A percentile compares a stretch with the other conserved stretches of the same genome.
phyloP scores from a whole-genome alignment of 768 basidiomycete species.

The Tylopilus intermedius region DNA sequence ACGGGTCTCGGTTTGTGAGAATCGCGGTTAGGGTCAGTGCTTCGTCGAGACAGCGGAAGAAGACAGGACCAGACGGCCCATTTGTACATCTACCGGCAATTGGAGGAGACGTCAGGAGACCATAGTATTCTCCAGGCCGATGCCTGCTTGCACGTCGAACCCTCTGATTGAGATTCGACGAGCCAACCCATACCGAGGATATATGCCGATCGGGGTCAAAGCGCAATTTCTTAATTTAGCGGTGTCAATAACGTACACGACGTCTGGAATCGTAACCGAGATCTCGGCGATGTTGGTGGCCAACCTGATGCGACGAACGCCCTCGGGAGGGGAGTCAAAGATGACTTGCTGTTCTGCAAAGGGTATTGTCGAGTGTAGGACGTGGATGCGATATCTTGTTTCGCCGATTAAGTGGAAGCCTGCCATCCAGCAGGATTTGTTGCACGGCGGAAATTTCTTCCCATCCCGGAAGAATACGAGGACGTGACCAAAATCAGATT shows the following conservation, averaged over 20 bases:
- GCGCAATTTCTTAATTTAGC: slow-evolving; percentile 81
- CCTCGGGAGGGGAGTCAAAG: slow-evolving; percentile 74
- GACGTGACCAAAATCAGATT: slow-evolving; percentile 78
- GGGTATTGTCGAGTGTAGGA: slow-evolving; percentile 87
- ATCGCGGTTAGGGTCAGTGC: slow-evolving; percentile 90
- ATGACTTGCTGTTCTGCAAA: slow-evolving; percentile 84
- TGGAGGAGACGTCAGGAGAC: slow-evolving; percentile 83
- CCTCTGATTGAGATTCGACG: slow-evolving; percentile 85
- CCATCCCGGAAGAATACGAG: slow-evolving; percentile 89
- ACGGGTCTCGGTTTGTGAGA: slow-evolving; percentile 85
- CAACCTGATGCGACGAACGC: slow-evolving; percentile 82
- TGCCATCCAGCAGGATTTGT: slow-evolving; percentile 47
- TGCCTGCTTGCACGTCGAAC: slow-evolving; percentile 92
- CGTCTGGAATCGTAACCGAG: slow-evolving; percentile 90
- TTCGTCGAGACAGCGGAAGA: slow-evolving; percentile 88
- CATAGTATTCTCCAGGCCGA: slow-evolving; percentile 86
- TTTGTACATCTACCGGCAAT: slow-evolving; percentile 83
- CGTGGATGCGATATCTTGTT: slow-evolving; percentile 61
- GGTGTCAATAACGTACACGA: slow-evolving; percentile 90
- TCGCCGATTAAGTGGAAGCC: slow-evolving; percentile 53
- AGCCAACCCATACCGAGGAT: slow-evolving; percentile 88
- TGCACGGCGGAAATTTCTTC: slow-evolving; percentile 81
- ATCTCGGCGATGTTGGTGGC: slow-evolving; percentile 96
- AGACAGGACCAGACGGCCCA: slow-evolving; percentile 84
- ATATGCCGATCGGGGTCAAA: slow-evolving; percentile 88